phyloP scores from a whole-genome alignment of 2,329 filamentous ascomycete species.

The Exutisphaerella laricina region DNA sequence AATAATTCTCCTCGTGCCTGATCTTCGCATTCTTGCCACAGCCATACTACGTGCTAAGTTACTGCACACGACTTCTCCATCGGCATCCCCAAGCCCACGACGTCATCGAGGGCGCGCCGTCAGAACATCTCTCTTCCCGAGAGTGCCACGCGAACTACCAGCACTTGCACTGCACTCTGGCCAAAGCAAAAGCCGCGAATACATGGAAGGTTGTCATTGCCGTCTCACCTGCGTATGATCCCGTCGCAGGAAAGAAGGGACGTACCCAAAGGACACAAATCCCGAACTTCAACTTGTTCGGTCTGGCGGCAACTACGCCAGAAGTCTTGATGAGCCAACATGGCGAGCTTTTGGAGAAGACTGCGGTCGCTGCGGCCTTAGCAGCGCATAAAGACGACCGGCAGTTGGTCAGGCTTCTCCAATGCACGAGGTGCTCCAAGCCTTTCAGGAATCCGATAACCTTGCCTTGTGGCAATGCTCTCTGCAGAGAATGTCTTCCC shows the following conservation, averaged over 20 bases:
- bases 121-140: neutral
- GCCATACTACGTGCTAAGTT: too few relatives aligned
- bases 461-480: conserved; percentile 72
- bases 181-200: neutral
- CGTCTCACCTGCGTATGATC: conserved; percentile 11
- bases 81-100: neutral
- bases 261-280: conserved; percentile 9
- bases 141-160: too few relatives aligned
- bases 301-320: conserved; percentile 56
- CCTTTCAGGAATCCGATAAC: conserved; percentile 65
- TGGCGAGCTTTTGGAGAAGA: conserved; percentile 59
- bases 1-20: too few relatives aligned
- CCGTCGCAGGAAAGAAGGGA: conserved; percentile 9
- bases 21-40: too few relatives aligned
- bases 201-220: conserved; percentile 15
- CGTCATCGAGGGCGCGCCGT: conserved; percentile 4
- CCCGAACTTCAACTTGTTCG: conserved; percentile 14
- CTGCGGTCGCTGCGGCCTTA: conserved; percentile 35
- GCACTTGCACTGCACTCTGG: too few relatives aligned
- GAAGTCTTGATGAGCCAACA: conserved; percentile 76
- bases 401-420: conserved; percentile 64
- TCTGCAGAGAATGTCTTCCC: conserved; percentile 73
- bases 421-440: conserved; percentile 68
- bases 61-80: too few relatives aligned
- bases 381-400: conserved; percentile 52